These are phyloP conservation scores for Angomonas desouzai DNA, from an alignment of 208 protist species.

Conservation along the genomic window DNA sequence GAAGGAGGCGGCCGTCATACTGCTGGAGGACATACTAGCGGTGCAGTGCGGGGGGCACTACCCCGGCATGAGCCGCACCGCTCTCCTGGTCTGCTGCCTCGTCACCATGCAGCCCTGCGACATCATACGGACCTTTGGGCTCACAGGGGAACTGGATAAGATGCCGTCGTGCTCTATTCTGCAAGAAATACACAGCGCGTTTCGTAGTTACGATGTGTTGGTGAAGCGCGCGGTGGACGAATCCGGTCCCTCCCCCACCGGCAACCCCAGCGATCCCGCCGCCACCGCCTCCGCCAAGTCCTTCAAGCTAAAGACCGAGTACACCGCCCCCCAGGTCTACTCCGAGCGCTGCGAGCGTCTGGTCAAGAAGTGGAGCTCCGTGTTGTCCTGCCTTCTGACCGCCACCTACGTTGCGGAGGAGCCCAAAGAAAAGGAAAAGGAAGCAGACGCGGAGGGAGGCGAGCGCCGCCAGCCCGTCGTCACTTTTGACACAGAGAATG, in stretches of 20 bases:
- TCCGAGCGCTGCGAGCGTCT: conserved; percentile 11
- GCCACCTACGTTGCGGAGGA: conserved; percentile 11
- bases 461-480: conserved; percentile 7
- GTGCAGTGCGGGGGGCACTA: conserved; percentile 52
- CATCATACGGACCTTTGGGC: conserved; percentile 57
- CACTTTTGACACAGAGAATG: conserved; percentile 14
- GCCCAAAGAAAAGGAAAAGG: conserved; percentile 3
- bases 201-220: conserved; percentile 37
- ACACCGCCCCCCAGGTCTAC: neutral
- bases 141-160: conserved; percentile 12
- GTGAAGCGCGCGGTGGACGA: neutral
- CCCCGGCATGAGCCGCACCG: conserved; percentile 45
- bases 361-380: conserved; percentile 13
- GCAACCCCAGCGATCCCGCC: neutral
- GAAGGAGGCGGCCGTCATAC: conserved; percentile 65
- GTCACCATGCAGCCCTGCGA: conserved; percentile 79
- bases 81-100: conserved; percentile 67
- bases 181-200: conserved; percentile 71
- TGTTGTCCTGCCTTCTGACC: conserved; percentile 12
- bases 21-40: conserved; percentile 66
- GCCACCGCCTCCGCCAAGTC: neutral
- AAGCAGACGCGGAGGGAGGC: neutral
- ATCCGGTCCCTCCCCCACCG: neutral
- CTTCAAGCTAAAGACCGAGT: neutral
- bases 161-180: conserved; percentile 49